Base-by-base conservation (phyloP, 805 yeast species). In the Zygosaccharomyces kombuchaensis region DNA sequence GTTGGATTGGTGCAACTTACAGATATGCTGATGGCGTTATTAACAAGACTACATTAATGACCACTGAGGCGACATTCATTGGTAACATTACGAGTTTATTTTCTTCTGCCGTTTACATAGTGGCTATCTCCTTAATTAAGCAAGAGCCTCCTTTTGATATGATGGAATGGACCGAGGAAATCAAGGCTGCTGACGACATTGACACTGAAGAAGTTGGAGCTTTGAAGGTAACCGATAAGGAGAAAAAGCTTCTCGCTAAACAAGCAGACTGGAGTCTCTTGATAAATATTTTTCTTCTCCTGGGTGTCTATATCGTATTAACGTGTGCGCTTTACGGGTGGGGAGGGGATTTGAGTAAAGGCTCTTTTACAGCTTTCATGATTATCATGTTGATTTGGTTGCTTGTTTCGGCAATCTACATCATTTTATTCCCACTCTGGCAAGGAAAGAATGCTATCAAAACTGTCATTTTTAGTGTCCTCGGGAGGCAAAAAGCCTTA, bases 1-100 rank as follows among this genome's bases (percentile, higher is more conserved):
- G 76, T 36, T 69, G 73, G 72, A 47, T 63, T 44, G 69, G 58
- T 43, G 71, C 72, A 34, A 63, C 77, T 10, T 76, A 80, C 14
- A 58, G 70, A 27, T 58, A 69, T 35, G 60, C 76, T 9, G 59
- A 70, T 25, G 67, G 75, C 30, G 76, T 75, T 5, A 59, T 71
- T 8, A 66, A 75, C 41, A 75, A 76, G 6, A 60, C 65, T 31
- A 66, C 64, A 1, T 68, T 74, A 55, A 72, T 70, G 54, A 75
- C 73, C 2, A 74, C 75, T 47, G 69, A 70, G 47, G 58, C 67
- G 13, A 54, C 62, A 68, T 73, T 59, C 65, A 75, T 65, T 68
- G 80, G 80, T 43, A 67, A 53, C 60, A 73, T 53, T 63, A 72
- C 63, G 59, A 71, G 61, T 26, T 57, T 44, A 65, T 75, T 61